phyloP scores from a whole-genome alignment of 2,329 filamentous ascomycete genomes.

The Grosmannia penicillata region DNA sequence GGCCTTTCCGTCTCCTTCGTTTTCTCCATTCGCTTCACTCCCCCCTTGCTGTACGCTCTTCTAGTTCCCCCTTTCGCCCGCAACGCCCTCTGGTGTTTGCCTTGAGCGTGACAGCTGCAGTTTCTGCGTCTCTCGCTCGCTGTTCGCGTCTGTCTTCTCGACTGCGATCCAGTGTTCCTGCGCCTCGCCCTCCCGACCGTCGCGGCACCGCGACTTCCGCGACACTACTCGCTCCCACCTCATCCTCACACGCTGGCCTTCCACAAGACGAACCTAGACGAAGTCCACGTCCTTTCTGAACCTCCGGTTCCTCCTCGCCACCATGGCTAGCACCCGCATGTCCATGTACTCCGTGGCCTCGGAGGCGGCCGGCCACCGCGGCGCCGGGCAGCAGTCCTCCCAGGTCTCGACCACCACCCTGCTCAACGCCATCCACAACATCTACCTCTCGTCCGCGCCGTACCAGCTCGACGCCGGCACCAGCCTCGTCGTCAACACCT shows the following conservation, averaged over 20 bases:
- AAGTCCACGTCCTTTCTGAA: background rate
- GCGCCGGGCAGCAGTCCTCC: conserved; percentile 50
- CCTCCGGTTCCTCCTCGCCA: conserved; percentile 11
- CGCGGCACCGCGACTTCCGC: too few species aligned
- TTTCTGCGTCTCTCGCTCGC: too few species aligned
- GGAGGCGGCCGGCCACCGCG: conserved; percentile 43
- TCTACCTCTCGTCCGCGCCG: conserved; percentile 69
- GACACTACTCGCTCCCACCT: too few species aligned
- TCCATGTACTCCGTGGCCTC: conserved; percentile 56
- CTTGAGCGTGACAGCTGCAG: too few species aligned
- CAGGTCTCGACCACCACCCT: conserved; percentile 89
- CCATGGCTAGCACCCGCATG: conserved; percentile 46
- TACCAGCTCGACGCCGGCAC: conserved; percentile 81
- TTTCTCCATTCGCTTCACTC: conserved; percentile 6
- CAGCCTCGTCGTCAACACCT: conserved; percentile 88
- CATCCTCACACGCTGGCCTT: background rate
- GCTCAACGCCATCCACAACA: conserved; percentile 80
- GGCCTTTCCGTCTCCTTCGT: too few species aligned
- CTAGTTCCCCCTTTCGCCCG: too few species aligned
- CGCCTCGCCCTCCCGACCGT: too few species aligned
- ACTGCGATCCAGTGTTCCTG: too few species aligned
- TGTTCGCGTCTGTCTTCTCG: too few species aligned
- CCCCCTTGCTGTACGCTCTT: too few species aligned
- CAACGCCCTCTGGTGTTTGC: too few species aligned
- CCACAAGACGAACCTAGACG: background rate